phyloP scores from a whole-genome alignment of 2,329 filamentous ascomycete species.

The Exserohilum turcica region DNA sequence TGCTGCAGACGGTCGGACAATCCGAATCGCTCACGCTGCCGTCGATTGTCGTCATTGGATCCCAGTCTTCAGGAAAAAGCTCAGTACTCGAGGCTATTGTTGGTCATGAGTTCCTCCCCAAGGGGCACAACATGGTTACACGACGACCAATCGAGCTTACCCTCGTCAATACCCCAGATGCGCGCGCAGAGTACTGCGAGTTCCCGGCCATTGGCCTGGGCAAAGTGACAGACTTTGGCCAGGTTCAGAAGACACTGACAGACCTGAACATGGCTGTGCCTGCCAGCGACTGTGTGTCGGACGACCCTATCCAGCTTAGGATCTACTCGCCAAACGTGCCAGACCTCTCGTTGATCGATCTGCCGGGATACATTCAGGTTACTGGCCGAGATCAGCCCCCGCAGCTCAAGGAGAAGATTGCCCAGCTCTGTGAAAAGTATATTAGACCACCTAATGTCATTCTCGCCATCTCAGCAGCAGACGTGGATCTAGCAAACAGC shows the following conservation, averaged over 20 bases:
- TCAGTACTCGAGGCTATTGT: conserved; percentile 97
- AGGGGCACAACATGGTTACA: conserved; percentile 99
- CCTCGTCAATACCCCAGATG: conserved; percentile 89
- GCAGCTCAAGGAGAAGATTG: conserved; percentile 93
- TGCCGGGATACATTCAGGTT: conserved; percentile 97
- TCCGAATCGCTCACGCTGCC: conserved; percentile 85
- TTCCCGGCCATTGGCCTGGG: conserved; percentile 90
- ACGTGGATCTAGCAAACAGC: conserved; percentile 96
- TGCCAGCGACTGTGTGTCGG: conserved; percentile 87
- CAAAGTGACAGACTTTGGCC: conserved; percentile 87
- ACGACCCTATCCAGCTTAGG: conserved; percentile 93
- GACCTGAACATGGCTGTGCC: conserved; percentile 94
- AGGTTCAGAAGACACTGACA: conserved; percentile 90
- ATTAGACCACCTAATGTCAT: conserved; percentile 97
- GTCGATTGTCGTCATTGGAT: conserved; percentile 98
- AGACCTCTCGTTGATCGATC: conserved; percentile 91
- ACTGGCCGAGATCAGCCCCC: conserved; percentile 87
- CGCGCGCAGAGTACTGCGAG: conserved; percentile 88
- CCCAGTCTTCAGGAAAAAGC: conserved; percentile 97
- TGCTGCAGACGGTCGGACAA: conserved; percentile 89
- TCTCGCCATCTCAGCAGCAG: conserved; percentile 93
- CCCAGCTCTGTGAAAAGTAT: conserved; percentile 96
- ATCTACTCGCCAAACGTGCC: conserved; percentile 96
- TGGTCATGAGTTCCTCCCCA: conserved; percentile 95
- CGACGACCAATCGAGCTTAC: conserved; percentile 94